Base-by-base conservation (phyloP, 805 yeast genomes). In the Starmerella ratchasimensis region DNA sequence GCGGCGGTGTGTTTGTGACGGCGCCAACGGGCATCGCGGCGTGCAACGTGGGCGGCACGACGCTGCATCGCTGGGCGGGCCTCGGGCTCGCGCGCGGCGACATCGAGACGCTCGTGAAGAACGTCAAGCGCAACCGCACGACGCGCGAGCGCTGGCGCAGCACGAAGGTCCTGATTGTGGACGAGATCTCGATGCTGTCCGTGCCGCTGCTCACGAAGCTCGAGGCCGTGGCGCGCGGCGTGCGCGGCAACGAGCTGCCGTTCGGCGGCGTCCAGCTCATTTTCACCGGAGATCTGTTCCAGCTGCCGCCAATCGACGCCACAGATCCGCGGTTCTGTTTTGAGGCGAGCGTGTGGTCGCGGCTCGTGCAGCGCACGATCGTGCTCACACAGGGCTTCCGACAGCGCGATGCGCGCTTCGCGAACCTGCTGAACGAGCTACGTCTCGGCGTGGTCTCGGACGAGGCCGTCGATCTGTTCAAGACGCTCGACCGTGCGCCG, bases 11-110 rank as follows among this genome's bases (percentile, higher is more conserved):
- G 10, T 57, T 63, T 0, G 81, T 90, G 3, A 83, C 97, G 0
- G 98, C 98, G 0, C 80, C 95, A 0, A 90, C 98, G 0, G 98
- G 98, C 1, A 62, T 90, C 44, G 98, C 98, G 0, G 98, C 96
- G 0, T 78, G 83, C 29, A 83, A 84, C 50, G 80, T 90, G 49
- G 94, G 93, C 2, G 98, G 98, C 18, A 71, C 69, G 22, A 90
- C 98, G 0, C 64, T 90, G 21, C 93, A 88, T 56, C 67, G 80
- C 51, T 83, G 76, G 61, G 71, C 94, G 0, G 93, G 94, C 1
- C 71, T 84, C 37, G 97, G 97, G 0, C 57, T 84, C 1, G 94
- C 90, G 2, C 60, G 59, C 31, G 81, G 69, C 6, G 49, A 64
- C 2, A 68, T 60, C 0, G 61, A 60, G 0, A 56, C 58, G 13